phyloP scores from a whole-genome alignment of 106 monocot species.

The Dendrobium huoshanense region DNA sequence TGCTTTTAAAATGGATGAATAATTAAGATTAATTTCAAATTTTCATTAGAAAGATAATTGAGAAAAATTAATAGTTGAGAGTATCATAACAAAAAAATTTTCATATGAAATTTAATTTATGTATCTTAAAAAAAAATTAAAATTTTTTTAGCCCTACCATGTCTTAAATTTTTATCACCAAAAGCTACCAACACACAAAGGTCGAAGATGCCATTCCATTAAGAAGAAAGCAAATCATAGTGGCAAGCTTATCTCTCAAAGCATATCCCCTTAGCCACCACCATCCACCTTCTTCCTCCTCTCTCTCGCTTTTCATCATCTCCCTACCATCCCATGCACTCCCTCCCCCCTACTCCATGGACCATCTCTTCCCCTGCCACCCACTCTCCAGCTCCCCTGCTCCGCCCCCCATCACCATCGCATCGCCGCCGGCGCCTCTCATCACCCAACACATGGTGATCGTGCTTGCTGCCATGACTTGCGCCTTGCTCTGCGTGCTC shows the following conservation, averaged over 20 bases:
- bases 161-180: neutral
- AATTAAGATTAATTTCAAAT: too few species aligned
- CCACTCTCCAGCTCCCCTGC: neutral
- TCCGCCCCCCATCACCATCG: neutral
- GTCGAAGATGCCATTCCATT: neutral
- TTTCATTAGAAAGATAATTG: too few species aligned
- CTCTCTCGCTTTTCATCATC: too few species aligned
- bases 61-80: too few species aligned
- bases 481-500: slow-evolving; percentile 25
- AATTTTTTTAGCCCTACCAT: too few species aligned
- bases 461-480: slow-evolving; percentile 24
- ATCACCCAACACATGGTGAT: slow-evolving; percentile 9
- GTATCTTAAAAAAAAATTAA: too few species aligned
- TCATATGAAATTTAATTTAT: too few species aligned
- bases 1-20: too few species aligned
- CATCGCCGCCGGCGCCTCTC: neutral
- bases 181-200: neutral
- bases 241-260: slow-evolving; percentile 5
- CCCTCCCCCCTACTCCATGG: neutral
- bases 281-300: neutral
- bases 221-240: neutral
- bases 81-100: too few species aligned
- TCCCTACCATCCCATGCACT: neutral
- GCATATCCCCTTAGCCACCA: slow-evolving; percentile 5
- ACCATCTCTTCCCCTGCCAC: too few species aligned